Conservation (phyloP, 331 rosid genomes). For the Arachis monticola region DNA sequence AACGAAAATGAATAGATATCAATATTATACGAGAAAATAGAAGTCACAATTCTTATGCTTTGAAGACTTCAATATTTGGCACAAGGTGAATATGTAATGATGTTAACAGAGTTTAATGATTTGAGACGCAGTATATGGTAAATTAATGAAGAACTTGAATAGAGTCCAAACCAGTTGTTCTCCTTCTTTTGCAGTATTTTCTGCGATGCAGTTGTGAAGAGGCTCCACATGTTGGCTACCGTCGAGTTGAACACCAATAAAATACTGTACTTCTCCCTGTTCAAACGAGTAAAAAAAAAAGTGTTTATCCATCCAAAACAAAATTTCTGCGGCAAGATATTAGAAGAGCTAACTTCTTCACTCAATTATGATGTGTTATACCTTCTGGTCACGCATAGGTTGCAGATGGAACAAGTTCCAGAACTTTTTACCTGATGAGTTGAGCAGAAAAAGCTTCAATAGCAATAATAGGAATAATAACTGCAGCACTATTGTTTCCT, state of each 20-base stretch:
- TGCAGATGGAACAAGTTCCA: slow-evolving; percentile 97
- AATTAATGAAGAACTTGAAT: background rate
- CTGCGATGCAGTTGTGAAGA: slow-evolving; percentile 69
- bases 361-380: slow-evolving; percentile 31
- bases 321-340: slow-evolving; percentile 11
- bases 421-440: slow-evolving; percentile 88
- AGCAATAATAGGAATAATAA: slow-evolving; percentile 28
- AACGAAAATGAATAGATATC: slow-evolving; percentile 26
- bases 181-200: slow-evolving; percentile 69
- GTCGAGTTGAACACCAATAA: slow-evolving; percentile 97
- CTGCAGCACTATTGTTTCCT: slow-evolving; percentile 6
- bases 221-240: slow-evolving; percentile 98
- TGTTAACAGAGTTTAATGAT: background rate
- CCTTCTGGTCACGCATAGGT: slow-evolving; percentile 99
- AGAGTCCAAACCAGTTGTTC: slow-evolving; percentile 67
- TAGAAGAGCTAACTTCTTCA: slow-evolving; percentile 20
- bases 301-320: slow-evolving; percentile 7
- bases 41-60: slow-evolving; percentile 22
- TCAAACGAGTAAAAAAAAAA: slow-evolving; percentile 24
- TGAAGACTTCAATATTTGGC: slow-evolving; percentile 9
- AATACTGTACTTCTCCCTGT: slow-evolving; percentile 97
- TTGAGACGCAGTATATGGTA: background rate
- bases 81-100: slow-evolving; percentile 1
- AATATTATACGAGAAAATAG: background rate
- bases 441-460: slow-evolving; percentile 28